phyloP scores from a whole-genome alignment of 768 basidiomycete species.

The Coprinopsis sp. region DNA sequence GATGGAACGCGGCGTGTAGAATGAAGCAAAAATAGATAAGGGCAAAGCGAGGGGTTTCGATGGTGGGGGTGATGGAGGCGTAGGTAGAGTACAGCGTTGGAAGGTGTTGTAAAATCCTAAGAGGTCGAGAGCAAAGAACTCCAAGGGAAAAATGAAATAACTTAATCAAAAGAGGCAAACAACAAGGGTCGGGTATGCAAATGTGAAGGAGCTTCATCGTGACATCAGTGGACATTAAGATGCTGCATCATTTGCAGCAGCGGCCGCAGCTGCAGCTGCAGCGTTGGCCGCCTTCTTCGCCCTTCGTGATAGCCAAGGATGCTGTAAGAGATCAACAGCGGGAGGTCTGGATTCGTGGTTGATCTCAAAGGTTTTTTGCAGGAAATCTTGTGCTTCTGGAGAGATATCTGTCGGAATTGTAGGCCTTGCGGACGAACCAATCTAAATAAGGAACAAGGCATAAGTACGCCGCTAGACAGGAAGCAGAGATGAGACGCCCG shows the following conservation, averaged over 20 bases:
- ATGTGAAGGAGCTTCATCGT: neutral
- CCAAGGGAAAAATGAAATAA: too few relatives aligned
- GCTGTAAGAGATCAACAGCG: constrained; percentile 68
- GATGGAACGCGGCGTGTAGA: too few relatives aligned
- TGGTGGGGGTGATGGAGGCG: too few relatives aligned
- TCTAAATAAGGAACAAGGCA: constrained; percentile 41
- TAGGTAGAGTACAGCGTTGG: too few relatives aligned
- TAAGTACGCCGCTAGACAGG: neutral
- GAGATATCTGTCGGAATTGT: constrained; percentile 90
- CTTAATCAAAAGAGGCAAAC: too few relatives aligned
- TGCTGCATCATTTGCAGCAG: neutral
- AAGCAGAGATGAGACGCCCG: constrained; percentile 8
- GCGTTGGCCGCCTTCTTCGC: neutral
- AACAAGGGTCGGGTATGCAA: neutral
- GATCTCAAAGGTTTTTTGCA: constrained; percentile 81
- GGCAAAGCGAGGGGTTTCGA: too few relatives aligned
- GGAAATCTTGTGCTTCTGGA: constrained; percentile 80
- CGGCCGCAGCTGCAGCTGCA: constrained; percentile 4
- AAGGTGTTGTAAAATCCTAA: too few relatives aligned
- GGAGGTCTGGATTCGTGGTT: constrained; percentile 78
- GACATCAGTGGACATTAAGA: neutral
- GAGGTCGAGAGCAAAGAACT: too few relatives aligned
- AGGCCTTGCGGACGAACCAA: constrained; percentile 87
- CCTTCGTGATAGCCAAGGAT: constrained; percentile 55
- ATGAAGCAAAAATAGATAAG: too few relatives aligned